A percentile compares a stretch with the other conserved stretches of the same genome.
Conservation (phyloP, 495 filamentous ascomycete species). For the Penicillium odoratum region DNA sequence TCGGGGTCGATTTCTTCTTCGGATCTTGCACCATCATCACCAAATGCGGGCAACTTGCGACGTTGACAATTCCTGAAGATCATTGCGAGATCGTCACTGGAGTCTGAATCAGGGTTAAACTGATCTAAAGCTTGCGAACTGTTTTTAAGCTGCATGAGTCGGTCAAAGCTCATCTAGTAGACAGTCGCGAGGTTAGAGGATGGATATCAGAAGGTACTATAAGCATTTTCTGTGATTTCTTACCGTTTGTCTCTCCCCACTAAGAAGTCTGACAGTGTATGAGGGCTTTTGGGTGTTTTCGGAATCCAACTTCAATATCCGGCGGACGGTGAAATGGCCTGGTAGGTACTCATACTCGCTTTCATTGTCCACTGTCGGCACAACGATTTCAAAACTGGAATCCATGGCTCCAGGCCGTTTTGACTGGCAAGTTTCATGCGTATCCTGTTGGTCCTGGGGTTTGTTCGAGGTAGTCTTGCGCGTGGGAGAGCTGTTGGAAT, state of each 20-base stretch:
- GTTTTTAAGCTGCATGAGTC: slow-evolving; percentile 34
- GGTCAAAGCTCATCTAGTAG: slow-evolving; percentile 28
- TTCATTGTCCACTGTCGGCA: slow-evolving; percentile 37
- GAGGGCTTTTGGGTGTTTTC: slow-evolving; percentile 22
- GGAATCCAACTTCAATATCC: slow-evolving; percentile 38
- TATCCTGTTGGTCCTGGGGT: background rate
- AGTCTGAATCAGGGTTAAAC: slow-evolving; percentile 20
- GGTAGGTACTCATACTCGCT: slow-evolving; percentile 51
- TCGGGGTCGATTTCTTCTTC: slow-evolving; percentile 9
- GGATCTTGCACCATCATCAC: slow-evolving; percentile 17
- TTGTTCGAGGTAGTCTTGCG: background rate
- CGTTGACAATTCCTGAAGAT: background rate
- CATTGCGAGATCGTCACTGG: slow-evolving; percentile 7
- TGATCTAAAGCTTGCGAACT: slow-evolving; percentile 30
- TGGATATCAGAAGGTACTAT: background rate
- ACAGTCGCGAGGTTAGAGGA: slow-evolving; percentile 11
- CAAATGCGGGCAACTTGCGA: background rate
- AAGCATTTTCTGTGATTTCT: slow-evolving; percentile 14
- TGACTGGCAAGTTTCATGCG: background rate
- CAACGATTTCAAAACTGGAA: slow-evolving; percentile 25
- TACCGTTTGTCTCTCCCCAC: slow-evolving; percentile 47
- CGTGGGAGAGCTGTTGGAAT: slow-evolving; percentile 11
- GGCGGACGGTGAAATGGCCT: slow-evolving; percentile 44
- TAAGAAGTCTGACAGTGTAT: slow-evolving; percentile 49
- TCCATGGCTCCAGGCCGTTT: background rate